These are phyloP conservation scores for Eucalyptus albens DNA, from an alignment of 345 rosid species.

Conservation along the genomic window DNA sequence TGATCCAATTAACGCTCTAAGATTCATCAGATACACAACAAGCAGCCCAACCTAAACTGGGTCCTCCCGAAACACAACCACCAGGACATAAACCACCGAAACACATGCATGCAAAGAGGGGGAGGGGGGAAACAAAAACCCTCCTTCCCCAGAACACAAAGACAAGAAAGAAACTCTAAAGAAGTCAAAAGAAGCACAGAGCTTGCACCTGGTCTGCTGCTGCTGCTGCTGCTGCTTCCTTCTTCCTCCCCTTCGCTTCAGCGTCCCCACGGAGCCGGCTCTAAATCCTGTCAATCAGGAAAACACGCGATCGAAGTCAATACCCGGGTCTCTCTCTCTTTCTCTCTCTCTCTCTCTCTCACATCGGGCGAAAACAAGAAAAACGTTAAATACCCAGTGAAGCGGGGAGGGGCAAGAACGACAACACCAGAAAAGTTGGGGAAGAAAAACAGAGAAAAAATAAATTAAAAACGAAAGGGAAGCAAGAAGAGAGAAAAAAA, in stretches of 20 bases:
- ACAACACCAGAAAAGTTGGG: not conserved
- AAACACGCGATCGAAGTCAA: not conserved
- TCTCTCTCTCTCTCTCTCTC: too few relatives aligned
- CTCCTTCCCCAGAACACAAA: not conserved
- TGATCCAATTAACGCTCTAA: not conserved
- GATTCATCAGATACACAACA: not conserved
- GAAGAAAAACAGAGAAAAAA: not conserved
- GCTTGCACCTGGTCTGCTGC: not conserved
- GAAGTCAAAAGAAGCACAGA: not conserved
- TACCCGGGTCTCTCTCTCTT: not conserved
- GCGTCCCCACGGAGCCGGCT: not conserved
- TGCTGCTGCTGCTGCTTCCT: not conserved
- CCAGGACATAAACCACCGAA: not conserved
- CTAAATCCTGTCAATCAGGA: not conserved
- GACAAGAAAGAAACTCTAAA: not conserved
- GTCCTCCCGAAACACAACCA: not conserved
- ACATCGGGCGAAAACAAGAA: not conserved
- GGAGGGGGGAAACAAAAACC: not conserved
- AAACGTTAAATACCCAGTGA: not conserved
- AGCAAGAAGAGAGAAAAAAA: too few relatives aligned
- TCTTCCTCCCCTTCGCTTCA: not conserved
- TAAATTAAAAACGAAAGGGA: too few relatives aligned
- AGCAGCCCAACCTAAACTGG: not conserved
- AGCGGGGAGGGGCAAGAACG: not conserved
- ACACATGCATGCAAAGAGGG: not conserved